A percentile compares a stretch with the other conserved stretches of the same genome.
phyloP scores from a whole-genome alignment of 129 eudicot genomes.

The Saposhnikovia divaricata region DNA sequence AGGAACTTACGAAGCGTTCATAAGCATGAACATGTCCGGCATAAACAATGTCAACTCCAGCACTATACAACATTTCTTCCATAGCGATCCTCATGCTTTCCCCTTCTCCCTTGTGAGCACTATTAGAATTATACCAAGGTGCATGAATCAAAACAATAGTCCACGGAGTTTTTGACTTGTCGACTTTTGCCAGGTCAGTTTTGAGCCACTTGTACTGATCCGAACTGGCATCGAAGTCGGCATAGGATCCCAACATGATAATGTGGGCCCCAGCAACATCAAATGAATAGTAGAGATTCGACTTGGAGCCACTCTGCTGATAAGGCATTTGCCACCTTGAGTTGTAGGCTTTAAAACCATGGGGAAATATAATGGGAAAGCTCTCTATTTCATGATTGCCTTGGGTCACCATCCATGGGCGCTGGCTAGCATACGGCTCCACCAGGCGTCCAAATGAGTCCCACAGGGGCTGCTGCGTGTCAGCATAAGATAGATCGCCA shows the following conservation, averaged over 20 bases:
- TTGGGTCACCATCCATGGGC: slow-evolving; percentile 94
- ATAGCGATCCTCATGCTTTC: slow-evolving; percentile 74
- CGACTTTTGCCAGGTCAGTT: slow-evolving; percentile 44
- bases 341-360: slow-evolving; percentile 61
- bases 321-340: slow-evolving; percentile 81
- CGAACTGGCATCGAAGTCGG: slow-evolving; percentile 38
- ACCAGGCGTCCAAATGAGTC: slow-evolving; percentile 81
- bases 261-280: slow-evolving; percentile 58
- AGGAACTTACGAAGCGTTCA: slow-evolving; percentile 72
- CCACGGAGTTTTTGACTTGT: slow-evolving; percentile 67
- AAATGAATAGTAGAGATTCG: slow-evolving; percentile 73
- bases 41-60: slow-evolving; percentile 54
- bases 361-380: slow-evolving; percentile 42
- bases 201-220: slow-evolving; percentile 69
- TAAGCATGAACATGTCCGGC: slow-evolving; percentile 91
- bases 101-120: slow-evolving; percentile 80
- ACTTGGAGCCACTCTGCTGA: slow-evolving; percentile 50
- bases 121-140: slow-evolving; percentile 77
- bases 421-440: slow-evolving; percentile 64
- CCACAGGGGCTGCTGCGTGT: slow-evolving; percentile 69
- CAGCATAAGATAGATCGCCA: slow-evolving; percentile 84
- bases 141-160: slow-evolving; percentile 52
- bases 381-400: slow-evolving; percentile 85
- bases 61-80: slow-evolving; percentile 56
- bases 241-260: slow-evolving; percentile 68